Evolutionary conservation across 805 yeast species (phyloP), one percentile per base, ranked within the genome.

Genomic region (Nakazawaea wickerhamii): DNA sequence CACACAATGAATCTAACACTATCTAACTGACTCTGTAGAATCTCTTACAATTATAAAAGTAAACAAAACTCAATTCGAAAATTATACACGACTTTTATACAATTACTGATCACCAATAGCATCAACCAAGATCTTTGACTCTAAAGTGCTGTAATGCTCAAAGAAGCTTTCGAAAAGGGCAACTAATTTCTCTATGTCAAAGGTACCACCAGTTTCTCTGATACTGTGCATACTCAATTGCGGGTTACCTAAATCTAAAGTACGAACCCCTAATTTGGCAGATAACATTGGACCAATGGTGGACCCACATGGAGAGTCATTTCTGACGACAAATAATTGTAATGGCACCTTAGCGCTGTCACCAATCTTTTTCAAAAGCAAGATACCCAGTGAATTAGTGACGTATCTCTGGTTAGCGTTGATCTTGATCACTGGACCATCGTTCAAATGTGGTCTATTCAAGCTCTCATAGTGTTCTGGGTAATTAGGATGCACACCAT

Each of bases 391-490:
- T 11, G 95, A 81, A 63, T 93, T 91, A 13, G 99, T 91, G 53
- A 93, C 89, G 58, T 93, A 93, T 44, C 96, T 77, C 67, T 93
- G 98, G 61, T 88, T 91, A 8, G 98, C 97, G 57, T 91, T 91
- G 58, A 91, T 67, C 63, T 91, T 91, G 57, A 91, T 78, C 3
- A 89, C 97, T 0, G 98, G 96, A 5, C 99, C 99, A 27, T 70
- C 70, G 55, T 95, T 95, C 47, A 91, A 65, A 40, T 71, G 71
- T 1, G 99, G 98, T 50, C 77, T 76, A 61, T 91, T 95, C 47
- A 74, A 67, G 18, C 76, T 58, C 58, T 93, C 98, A 63, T 93
- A 84, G 52, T 76, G 76, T 41, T 72, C 74, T 4, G 76, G 65
- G 60, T 91, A 91, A 62, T 91, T 91, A 45, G 99, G 99, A 61